Conservation (phyloP, 306 rosid genomes). For the Vigna unguiculata region DNA sequence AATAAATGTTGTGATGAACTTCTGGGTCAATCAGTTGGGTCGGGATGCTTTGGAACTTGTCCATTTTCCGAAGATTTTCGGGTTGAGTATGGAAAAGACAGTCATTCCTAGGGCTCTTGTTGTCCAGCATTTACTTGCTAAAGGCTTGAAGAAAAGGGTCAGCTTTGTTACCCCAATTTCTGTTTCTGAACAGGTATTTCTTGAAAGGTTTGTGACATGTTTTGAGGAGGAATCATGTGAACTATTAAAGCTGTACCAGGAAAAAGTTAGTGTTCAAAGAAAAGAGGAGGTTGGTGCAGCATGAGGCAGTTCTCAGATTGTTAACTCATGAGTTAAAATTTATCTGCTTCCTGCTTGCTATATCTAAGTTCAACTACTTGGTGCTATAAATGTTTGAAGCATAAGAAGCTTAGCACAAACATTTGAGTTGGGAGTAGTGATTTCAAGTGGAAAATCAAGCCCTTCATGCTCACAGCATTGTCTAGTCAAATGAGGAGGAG, state of each 20-base stretch:
- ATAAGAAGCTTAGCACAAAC: background rate
- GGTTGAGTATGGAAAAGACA: slow-evolving; percentile 57
- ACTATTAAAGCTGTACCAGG: slow-evolving; percentile 40
- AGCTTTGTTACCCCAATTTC: background rate
- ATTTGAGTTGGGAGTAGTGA: too few species aligned
- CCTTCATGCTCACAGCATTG: too few species aligned
- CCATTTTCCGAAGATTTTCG: background rate
- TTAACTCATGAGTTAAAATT: background rate
- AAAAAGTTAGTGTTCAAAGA: background rate
- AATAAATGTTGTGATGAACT: slow-evolving; percentile 49
- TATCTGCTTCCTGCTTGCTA: background rate
- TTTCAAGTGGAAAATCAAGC: too few species aligned
- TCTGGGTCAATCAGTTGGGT: slow-evolving; percentile 53
- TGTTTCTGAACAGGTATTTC: slow-evolving; percentile 27
- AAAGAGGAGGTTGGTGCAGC: background rate
- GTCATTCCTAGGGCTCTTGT: slow-evolving; percentile 57
- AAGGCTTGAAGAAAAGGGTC: slow-evolving; percentile 46
- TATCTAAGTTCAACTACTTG: background rate
- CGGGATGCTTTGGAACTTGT: slow-evolving; percentile 39
- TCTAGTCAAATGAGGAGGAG: too few species aligned
- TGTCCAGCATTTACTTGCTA: slow-evolving; percentile 36
- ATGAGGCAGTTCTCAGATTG: background rate
- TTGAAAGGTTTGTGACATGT: slow-evolving; percentile 38
- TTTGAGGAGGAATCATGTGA: slow-evolving; percentile 27
- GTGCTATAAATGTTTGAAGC: background rate